phyloP scores from a whole-genome alignment of 176 grass and related monocot species.

The Aegilops umbellulata region DNA sequence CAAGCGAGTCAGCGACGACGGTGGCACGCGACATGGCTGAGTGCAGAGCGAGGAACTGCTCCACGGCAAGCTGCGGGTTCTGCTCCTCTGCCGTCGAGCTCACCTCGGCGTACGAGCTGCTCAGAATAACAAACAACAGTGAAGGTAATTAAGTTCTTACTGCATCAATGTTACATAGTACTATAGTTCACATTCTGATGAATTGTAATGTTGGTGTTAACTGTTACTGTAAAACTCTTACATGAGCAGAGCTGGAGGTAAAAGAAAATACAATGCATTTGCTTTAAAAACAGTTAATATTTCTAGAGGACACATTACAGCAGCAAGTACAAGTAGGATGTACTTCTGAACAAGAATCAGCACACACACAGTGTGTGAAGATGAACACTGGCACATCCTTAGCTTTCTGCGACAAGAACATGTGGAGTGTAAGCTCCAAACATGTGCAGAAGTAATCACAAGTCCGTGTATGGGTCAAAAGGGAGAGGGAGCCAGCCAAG shows the following conservation, averaged over 20 bases:
- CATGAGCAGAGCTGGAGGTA: neutral
- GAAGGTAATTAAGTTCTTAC: neutral
- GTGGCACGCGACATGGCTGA: slow-evolving; percentile 55
- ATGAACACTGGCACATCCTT: neutral
- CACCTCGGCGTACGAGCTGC: slow-evolving; percentile 79
- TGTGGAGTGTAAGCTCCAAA: slow-evolving; percentile 25
- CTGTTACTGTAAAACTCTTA: neutral
- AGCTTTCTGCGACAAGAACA: slow-evolving; percentile 14
- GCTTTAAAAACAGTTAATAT: neutral
- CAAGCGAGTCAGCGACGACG: slow-evolving; percentile 50
- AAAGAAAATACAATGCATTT: neutral
- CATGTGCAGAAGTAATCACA: slow-evolving; percentile 33
- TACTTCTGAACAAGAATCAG: slow-evolving; percentile 19
- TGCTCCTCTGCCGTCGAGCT: slow-evolving; percentile 71
- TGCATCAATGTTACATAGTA: neutral
- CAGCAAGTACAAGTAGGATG: slow-evolving; percentile 13
- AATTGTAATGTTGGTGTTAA: neutral
- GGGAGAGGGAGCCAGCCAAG: slow-evolving; percentile 17
- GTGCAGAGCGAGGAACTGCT: slow-evolving; percentile 82
- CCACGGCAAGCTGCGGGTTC: slow-evolving; percentile 76
- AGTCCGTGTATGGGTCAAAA: slow-evolving; percentile 31
- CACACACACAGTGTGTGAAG: neutral
- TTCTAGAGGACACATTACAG: slow-evolving; percentile 11
- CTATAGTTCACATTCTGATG: neutral
- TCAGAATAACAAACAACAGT: slow-evolving; percentile 21